A percentile compares a stretch with the other conserved stretches of the same genome.
Evolutionary conservation across 139 green algal species (phyloP).

Genomic region (Yamagishiella unicocca): DNA sequence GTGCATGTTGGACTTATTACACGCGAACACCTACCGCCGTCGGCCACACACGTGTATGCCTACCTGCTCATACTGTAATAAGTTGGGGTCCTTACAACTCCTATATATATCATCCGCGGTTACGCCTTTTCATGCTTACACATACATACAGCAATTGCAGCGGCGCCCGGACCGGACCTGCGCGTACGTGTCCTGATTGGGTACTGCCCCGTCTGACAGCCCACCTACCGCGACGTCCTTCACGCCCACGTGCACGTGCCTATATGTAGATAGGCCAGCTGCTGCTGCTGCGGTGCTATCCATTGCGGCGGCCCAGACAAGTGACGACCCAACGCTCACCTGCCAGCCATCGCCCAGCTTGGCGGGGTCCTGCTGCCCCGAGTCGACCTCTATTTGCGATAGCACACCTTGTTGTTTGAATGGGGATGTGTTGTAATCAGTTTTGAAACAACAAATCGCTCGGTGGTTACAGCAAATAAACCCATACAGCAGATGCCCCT

Average conservation of each 20-base stretch:
- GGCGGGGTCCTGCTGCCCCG: neutral
- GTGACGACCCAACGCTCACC: neutral
- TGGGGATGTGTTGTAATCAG: no score
- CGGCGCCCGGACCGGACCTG: neutral
- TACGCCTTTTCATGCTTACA: no score
- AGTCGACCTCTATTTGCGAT: neutral
- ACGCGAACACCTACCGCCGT: no score
- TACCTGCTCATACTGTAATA: neutral
- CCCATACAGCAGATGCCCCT: neutral
- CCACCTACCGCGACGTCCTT: neutral
- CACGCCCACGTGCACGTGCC: neutral
- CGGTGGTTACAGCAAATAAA: neutral
- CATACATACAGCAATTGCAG: neutral
- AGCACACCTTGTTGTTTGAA: neutral
- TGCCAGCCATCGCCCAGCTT: neutral
- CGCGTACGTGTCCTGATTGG: neutral
- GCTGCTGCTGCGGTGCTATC: neutral
- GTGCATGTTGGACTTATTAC: no score
- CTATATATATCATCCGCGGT: no score
- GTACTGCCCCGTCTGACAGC: neutral
- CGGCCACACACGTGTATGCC: no score
- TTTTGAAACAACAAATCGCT: no score
- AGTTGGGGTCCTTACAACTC: no score
- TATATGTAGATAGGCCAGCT: neutral
- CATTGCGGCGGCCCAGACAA: neutral